Evolutionary conservation across 352 stramenopile genomes (phyloP), one percentile per base, ranked within the genome.

Genomic region (Phytophthora sansomeana): DNA sequence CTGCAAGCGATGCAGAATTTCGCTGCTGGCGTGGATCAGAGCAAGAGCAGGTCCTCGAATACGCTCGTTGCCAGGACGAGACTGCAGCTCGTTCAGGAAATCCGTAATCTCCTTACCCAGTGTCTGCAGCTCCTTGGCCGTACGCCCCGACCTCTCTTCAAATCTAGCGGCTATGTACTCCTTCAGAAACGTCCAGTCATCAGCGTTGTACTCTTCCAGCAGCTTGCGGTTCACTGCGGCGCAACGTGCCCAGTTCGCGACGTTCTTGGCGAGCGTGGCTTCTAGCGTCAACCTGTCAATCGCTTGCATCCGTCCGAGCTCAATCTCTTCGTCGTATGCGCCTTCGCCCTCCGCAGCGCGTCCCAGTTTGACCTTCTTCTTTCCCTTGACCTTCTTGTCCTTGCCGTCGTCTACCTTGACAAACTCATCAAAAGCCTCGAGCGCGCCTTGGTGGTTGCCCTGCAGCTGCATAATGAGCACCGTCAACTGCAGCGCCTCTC

Each of bases 111-210:
- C 58, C 13, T 75, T 16, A 17, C 49, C 62, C 50, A 73, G 30
- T 16, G 71, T 59, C 1, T 88, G 61, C 17, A 78, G 10, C 35
- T 78, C 66, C 17, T 59, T 51, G 5, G 39, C 21, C 3, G 43
- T 56, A 17, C 48, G 44, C 1, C 39, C 11, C 17, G 39, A 14
- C n/a, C 59, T 59, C 21, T 84, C 56, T 33, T 85, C 36, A 19
- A 93, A 83, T 38, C 69, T 68, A 24, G 80, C 81, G 21, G 63
- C 69, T 29, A 93, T 82, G 53, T 85, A 91, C 19, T 85, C 77
- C 14, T 77, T 83, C 21, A 93, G 71, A 72, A 93, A 94, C 8
- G 75, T 85, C 88, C 88, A 96, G 69, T 96, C 88, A 58, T 96
- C 88, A 0, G 80, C 83, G 59, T 93, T 92, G 64, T 79, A 89